A percentile compares a stretch with the other conserved stretches of the same genome.
These are phyloP conservation scores for Beauveria australis DNA, from an alignment of 2,329 filamentous ascomycete genomes.

Conservation along the genomic window DNA sequence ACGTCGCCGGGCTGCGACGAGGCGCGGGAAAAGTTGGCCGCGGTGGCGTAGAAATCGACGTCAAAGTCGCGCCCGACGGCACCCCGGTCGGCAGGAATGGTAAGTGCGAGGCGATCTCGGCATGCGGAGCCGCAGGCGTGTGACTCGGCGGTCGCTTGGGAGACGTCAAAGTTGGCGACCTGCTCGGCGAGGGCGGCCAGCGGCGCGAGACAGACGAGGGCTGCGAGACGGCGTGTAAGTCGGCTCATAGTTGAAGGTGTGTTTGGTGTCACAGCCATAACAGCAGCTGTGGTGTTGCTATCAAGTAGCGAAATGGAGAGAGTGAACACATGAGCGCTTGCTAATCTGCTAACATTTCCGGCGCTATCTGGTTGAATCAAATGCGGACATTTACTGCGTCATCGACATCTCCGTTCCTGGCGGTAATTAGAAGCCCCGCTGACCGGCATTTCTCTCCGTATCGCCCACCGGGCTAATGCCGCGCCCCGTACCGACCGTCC, in stretches of 20 bases:
- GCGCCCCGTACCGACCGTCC: background rate
- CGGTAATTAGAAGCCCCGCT: background rate
- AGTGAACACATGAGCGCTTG: background rate
- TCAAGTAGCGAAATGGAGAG: background rate
- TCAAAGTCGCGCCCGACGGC: conserved; percentile 11
- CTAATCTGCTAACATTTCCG: background rate
- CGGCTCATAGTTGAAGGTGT: background rate
- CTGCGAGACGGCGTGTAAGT: background rate
- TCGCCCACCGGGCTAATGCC: background rate
- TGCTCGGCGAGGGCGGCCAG: background rate
- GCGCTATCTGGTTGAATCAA: background rate
- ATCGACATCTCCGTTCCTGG: background rate
- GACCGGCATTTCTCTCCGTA: no score
- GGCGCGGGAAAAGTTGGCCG: conserved; percentile 11
- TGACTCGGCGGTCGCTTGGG: background rate
- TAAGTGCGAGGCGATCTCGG: conserved; percentile 8
- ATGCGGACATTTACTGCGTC: background rate
- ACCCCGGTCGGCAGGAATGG: conserved; percentile 11
- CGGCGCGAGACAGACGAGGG: background rate
- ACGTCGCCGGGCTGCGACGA: conserved; percentile 11
- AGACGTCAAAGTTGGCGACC: conserved; percentile 6
- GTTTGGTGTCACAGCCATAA: background rate
- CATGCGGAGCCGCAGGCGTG: conserved; percentile 10
- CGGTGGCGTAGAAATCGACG: conserved; percentile 12
- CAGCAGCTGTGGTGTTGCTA: background rate